Evolutionary conservation across 2,329 filamentous ascomycete species (phyloP).

Genomic region (Dothidotthia symphoricarpi): DNA sequence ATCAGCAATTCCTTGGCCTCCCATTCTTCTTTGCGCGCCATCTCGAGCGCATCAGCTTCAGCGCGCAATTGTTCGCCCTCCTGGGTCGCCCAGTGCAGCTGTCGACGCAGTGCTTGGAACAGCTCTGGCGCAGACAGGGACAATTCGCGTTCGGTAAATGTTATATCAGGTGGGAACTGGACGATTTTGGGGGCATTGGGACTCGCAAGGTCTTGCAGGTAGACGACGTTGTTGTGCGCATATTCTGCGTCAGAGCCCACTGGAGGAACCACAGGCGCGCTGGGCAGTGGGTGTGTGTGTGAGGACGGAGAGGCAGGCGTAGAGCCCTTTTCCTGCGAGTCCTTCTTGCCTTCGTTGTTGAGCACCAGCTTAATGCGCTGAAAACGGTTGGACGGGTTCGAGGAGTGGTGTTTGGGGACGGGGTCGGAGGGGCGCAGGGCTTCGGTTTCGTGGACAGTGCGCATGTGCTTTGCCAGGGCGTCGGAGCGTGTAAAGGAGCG

Average conservation of each 20-base stretch:
- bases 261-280: slow-evolving; percentile 16
- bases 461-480: slow-evolving; percentile 96
- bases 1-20: slow-evolving; percentile 74
- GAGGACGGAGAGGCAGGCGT: slow-evolving; percentile 38
- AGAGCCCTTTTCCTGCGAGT: slow-evolving; percentile 33
- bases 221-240: slow-evolving; percentile 57
- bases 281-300: slow-evolving; percentile 25
- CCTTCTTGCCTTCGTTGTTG: slow-evolving; percentile 35
- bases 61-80: slow-evolving; percentile 63
- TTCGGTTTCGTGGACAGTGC: slow-evolving; percentile 96
- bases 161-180: slow-evolving; percentile 56
- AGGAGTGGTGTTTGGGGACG: slow-evolving; percentile 62
- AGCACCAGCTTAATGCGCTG: slow-evolving; percentile 48
- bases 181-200: slow-evolving; percentile 56
- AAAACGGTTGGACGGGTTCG: slow-evolving; percentile 48
- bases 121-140: slow-evolving; percentile 64
- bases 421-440: slow-evolving; percentile 74
- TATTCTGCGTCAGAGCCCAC: slow-evolving; percentile 39
- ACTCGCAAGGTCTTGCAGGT: slow-evolving; percentile 59
- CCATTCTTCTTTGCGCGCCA: slow-evolving; percentile 69
- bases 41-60: slow-evolving; percentile 67
- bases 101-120: slow-evolving; percentile 60
- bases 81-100: slow-evolving; percentile 70
- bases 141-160: slow-evolving; percentile 66
- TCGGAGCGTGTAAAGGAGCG: slow-evolving; percentile 95